Evolutionary conservation across 2,329 filamentous ascomycete species (phyloP).

Genomic region (Monilinia fructigena): DNA sequence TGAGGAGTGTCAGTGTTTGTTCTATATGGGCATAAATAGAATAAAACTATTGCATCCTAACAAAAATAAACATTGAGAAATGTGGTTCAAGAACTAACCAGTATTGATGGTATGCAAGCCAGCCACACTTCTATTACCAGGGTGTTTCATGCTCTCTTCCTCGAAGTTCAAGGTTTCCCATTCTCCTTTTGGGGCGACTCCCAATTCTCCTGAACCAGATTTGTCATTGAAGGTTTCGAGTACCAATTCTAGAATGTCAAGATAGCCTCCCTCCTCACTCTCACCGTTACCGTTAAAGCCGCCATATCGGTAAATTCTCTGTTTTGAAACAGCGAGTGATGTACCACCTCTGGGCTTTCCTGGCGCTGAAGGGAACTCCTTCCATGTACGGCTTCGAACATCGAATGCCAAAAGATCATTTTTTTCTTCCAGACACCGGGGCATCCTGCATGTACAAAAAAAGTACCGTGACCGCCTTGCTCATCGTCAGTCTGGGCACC

Average conservation of each 20-base stretch:
- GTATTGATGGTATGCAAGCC: constrained; percentile 55
- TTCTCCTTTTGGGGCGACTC: constrained; percentile 49
- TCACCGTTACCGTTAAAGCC: constrained; percentile 77
- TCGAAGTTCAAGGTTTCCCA: constrained; percentile 55
- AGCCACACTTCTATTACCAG: constrained; percentile 53
- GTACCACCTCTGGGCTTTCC: constrained; percentile 65
- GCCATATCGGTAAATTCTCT: constrained; percentile 73
- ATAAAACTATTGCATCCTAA: background rate
- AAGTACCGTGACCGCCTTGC: constrained; percentile 62
- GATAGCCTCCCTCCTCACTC: constrained; percentile 64
- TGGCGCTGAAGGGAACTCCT: constrained; percentile 64
- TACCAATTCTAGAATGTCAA: constrained; percentile 64
- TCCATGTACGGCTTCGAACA: constrained; percentile 63
- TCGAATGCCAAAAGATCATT: constrained; percentile 79
- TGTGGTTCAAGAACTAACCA: constrained; percentile 38
- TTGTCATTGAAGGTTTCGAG: constrained; percentile 56
- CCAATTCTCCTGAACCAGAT: constrained; percentile 49
- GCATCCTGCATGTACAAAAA: constrained; percentile 77
- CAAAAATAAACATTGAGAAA: background rate
- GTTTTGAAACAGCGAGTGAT: constrained; percentile 62
- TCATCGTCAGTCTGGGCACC: constrained; percentile 57
- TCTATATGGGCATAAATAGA: background rate
- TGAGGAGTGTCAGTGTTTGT: background rate
- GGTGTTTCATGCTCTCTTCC: constrained; percentile 48
- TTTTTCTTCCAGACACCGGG: constrained; percentile 57